phyloP scores from a whole-genome alignment of 768 basidiomycete genomes.

The Leccinum incarnatum region DNA sequence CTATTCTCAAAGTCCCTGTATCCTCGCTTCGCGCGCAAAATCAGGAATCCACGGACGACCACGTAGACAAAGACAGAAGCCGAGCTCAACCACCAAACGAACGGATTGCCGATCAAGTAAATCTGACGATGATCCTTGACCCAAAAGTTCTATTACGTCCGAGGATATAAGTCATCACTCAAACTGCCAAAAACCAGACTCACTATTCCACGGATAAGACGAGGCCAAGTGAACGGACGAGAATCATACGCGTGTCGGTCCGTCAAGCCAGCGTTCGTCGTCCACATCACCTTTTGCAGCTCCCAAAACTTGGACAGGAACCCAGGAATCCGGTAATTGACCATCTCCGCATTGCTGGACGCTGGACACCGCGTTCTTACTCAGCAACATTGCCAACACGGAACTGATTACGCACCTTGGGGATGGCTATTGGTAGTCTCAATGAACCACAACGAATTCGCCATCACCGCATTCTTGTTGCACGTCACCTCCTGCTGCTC shows the following conservation, averaged over 20 bases:
- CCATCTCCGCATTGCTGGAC: constrained; percentile 63
- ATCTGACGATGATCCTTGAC: constrained; percentile 95
- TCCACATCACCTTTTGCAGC: constrained; percentile 94
- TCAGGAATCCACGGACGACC: constrained; percentile 68
- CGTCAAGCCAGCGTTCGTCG: constrained; percentile 92
- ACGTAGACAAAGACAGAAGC: constrained; percentile 67
- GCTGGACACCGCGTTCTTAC: constrained; percentile 43
- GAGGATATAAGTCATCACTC: constrained; percentile 1
- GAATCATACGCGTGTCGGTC: constrained; percentile 96
- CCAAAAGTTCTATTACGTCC: constrained; percentile 82
- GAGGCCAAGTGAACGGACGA: constrained; percentile 90
- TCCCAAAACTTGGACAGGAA: constrained; percentile 92
- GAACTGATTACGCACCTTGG: constrained; percentile 48
- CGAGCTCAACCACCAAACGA: constrained; percentile 89
- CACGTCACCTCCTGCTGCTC: constrained; percentile 99
- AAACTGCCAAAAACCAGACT: constrained; percentile 32
- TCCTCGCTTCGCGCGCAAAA: constrained; percentile 88
- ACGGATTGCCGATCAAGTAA: constrained; percentile 92
- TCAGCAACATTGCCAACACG: background rate
- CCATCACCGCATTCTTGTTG: constrained; percentile 91
- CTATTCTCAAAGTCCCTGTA: constrained; percentile 91
- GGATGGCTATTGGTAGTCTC: constrained; percentile 77
- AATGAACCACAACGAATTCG: constrained; percentile 91
- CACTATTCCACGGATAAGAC: constrained; percentile 87
- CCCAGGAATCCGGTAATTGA: constrained; percentile 88